A percentile compares a stretch with the other conserved stretches of the same genome.
Evolutionary conservation across 129 eudicot genomes (phyloP).

Genomic region (Arctium minus): DNA sequence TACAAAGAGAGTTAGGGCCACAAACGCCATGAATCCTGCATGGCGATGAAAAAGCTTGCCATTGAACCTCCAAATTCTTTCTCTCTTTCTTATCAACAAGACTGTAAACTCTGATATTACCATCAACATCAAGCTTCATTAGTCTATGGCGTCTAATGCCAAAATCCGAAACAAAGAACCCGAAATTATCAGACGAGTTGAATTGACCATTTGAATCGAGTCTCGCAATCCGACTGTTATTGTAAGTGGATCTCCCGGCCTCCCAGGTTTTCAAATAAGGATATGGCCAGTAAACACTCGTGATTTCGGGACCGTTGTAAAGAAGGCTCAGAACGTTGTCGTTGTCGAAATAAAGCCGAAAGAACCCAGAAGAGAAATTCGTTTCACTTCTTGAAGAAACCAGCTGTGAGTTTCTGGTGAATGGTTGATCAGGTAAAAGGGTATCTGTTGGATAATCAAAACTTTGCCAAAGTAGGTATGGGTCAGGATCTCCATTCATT

Average conservation of each 20-base stretch:
- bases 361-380: constrained; percentile 40
- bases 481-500: background rate
- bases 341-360: constrained; percentile 35
- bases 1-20: constrained; percentile 43
- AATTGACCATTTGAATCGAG: constrained; percentile 33
- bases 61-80: constrained; percentile 30
- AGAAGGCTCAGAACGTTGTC: constrained; percentile 43
- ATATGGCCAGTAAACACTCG: constrained; percentile 46
- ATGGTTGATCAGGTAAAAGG: constrained; percentile 40
- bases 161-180: constrained; percentile 32
- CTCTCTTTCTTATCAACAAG: background rate
- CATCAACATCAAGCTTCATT: constrained; percentile 48
- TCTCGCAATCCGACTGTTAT: constrained; percentile 30
- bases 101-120: constrained; percentile 46
- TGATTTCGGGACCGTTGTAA: constrained; percentile 37
- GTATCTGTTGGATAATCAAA: constrained; percentile 51
- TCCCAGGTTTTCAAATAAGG: constrained; percentile 25
- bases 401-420: constrained; percentile 26
- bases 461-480: constrained; percentile 43
- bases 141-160: constrained; percentile 27
- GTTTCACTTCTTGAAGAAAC: constrained; percentile 29
- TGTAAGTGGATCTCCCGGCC: constrained; percentile 33
- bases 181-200: constrained; percentile 31
- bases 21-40: constrained; percentile 48
- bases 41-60: constrained; percentile 29